Evolutionary conservation across 495 filamentous ascomycete species (phyloP).

Genomic region (Xylaria longipes): DNA sequence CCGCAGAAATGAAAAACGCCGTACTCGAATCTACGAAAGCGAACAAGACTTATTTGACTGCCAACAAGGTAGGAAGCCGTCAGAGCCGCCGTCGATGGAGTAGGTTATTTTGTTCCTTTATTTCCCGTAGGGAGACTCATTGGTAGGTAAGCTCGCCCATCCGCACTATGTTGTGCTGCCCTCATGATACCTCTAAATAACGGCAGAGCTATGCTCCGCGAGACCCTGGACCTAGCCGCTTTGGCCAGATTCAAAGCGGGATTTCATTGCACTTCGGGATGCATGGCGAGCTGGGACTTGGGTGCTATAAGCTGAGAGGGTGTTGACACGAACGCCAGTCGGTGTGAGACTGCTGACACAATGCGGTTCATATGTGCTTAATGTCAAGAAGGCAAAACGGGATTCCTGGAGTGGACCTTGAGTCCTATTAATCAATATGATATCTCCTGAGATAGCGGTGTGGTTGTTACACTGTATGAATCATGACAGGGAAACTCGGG

Average conservation of each 20-base stretch:
- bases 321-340: too few species aligned
- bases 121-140: background rate
- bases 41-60: too few species aligned
- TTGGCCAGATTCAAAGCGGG: too few species aligned
- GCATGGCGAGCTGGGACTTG: too few species aligned
- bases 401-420: slow-evolving; percentile 43
- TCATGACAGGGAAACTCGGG: slow-evolving; percentile 36
- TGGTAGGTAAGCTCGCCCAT: background rate
- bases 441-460: slow-evolving; percentile 46
- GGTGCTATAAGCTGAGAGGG: too few species aligned
- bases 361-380: slow-evolving; percentile 42
- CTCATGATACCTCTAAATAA: background rate
- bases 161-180: background rate
- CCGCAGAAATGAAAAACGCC: too few species aligned
- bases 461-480: slow-evolving; percentile 46
- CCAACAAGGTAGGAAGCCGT: background rate
- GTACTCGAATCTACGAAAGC: too few species aligned
- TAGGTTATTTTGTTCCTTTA: too few species aligned
- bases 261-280: too few species aligned
- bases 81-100: background rate
- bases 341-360: too few species aligned
- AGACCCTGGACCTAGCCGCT: too few species aligned
- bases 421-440: slow-evolving; percentile 41
- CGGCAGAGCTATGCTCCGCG: too few species aligned
- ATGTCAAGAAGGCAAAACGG: slow-evolving; percentile 41